phyloP scores from a whole-genome alignment of 2,329 filamentous ascomycete genomes.

The Onygena corvina region DNA sequence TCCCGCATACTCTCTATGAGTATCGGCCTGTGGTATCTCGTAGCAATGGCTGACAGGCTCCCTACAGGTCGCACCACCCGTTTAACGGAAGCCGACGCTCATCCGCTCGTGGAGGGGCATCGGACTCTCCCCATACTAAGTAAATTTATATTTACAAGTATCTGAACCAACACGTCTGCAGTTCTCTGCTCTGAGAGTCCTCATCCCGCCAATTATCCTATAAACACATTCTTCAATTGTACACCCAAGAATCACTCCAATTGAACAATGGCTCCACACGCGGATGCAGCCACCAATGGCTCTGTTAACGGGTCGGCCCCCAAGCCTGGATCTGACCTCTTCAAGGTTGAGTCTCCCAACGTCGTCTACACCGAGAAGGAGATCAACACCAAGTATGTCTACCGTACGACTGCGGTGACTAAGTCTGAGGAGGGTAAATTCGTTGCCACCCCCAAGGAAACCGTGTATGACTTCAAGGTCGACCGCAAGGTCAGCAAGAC shows the following conservation, averaged over 20 bases:
- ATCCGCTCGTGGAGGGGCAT: slow-evolving; percentile 73
- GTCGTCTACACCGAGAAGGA: slow-evolving; percentile 78
- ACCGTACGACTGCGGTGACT: slow-evolving; percentile 80
- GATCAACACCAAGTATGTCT: slow-evolving; percentile 90
- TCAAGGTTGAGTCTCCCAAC: slow-evolving; percentile 83
- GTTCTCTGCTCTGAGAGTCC: slow-evolving; percentile 10
- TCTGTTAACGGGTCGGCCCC: slow-evolving; percentile 41
- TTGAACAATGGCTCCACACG: slow-evolving; percentile 79
- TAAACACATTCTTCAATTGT: slow-evolving; percentile 21
- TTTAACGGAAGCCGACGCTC: slow-evolving; percentile 94
- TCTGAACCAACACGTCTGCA: slow-evolving; percentile 10
- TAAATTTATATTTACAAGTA: slow-evolving; percentile 28
- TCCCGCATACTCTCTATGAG: slow-evolving; percentile 10
- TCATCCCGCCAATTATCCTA: slow-evolving; percentile 15
- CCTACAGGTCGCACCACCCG: slow-evolving; percentile 72
- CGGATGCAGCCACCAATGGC: slow-evolving; percentile 46
- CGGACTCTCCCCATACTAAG: slow-evolving; percentile 41
- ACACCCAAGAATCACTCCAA: slow-evolving; percentile 16
- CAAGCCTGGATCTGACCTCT: slow-evolving; percentile 44
- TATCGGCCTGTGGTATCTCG: not conserved
- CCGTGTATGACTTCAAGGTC: slow-evolving; percentile 92
- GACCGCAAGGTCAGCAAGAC: slow-evolving; percentile 86
- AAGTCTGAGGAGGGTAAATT: slow-evolving; percentile 61
- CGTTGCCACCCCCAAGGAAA: slow-evolving; percentile 76
- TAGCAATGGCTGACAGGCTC: slow-evolving; percentile 19